Conservation (phyloP, 257 asterid genomes). For the Nicotiana knightiana region DNA sequence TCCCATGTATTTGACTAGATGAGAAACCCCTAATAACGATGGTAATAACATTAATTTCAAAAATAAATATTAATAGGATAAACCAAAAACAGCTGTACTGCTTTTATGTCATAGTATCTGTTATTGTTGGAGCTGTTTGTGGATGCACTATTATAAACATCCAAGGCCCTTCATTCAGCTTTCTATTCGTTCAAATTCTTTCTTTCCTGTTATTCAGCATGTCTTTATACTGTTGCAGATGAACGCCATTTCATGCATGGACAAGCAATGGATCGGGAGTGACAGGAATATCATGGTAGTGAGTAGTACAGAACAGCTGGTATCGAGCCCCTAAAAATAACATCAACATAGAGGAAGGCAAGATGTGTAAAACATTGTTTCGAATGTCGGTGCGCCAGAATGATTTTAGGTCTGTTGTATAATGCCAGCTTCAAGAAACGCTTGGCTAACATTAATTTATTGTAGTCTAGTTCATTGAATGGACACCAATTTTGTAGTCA, state of each 20-base stretch:
- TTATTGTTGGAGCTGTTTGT: background rate
- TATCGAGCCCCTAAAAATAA: background rate
- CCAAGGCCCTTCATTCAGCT: background rate
- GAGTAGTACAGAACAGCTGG: constrained; percentile 8
- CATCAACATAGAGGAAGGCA: constrained; percentile 9
- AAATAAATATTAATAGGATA: background rate
- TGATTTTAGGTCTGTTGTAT: constrained; percentile 48
- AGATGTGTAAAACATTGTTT: constrained; percentile 9
- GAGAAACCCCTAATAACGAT: background rate
- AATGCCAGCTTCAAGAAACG: constrained; percentile 26
- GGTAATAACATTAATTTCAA: background rate
- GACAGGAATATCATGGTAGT: constrained; percentile 12
- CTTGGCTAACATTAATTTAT: constrained; percentile 24
- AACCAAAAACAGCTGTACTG: background rate
- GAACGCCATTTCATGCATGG: constrained; percentile 67
- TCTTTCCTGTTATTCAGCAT: constrained; percentile 2
- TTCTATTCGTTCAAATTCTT: background rate
- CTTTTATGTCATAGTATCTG: background rate
- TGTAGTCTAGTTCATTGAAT: constrained; percentile 37
- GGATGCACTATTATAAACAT: background rate
- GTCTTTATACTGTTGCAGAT: constrained; percentile 30
- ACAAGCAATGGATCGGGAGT: constrained; percentile 59
- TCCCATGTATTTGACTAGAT: background rate
- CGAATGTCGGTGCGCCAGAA: constrained; percentile 24
- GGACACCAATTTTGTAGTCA: constrained; percentile 30